Evolutionary conservation across 23 red algal genomes (phyloP).

Genomic region (Agarophyton chilense): DNA sequence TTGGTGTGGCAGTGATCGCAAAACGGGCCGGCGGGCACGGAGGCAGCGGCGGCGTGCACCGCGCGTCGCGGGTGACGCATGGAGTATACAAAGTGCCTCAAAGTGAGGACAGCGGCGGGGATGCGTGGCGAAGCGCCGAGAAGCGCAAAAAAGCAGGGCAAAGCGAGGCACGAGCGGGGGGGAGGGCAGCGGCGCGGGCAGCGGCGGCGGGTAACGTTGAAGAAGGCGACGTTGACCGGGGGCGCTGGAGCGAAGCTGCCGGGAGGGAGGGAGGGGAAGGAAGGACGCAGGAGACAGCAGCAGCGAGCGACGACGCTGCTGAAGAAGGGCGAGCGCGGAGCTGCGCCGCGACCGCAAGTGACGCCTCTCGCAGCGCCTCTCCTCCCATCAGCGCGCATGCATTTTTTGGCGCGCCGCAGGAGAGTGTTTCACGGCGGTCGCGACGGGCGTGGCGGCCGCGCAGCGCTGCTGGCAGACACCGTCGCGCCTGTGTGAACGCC

Average conservation of each 20-base stretch:
- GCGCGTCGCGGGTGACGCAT: constrained; percentile 25
- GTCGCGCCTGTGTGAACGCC: no score
- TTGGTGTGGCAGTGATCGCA: constrained; percentile 31
- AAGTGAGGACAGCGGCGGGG: no score
- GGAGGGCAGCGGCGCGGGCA: background rate
- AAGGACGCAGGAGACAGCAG: no score
- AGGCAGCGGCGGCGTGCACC: constrained; percentile 6
- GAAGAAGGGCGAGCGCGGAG: background rate
- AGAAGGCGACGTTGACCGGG: no score
- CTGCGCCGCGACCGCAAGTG: background rate
- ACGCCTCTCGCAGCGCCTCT: background rate
- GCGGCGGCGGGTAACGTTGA: background rate
- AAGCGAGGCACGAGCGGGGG: background rate
- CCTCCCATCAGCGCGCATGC: background rate
- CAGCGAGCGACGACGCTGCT: background rate
- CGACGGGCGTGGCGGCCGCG: no score
- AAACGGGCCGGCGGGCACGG: constrained; percentile 13
- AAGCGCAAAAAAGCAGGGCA: no score
- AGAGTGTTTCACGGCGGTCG: no score
- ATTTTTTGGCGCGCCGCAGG: background rate
- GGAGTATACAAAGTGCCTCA: background rate
- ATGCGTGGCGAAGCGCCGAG: no score
- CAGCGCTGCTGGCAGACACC: no score
- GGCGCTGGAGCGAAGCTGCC: no score
- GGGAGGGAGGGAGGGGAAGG: no score